Conservation (phyloP, 805 yeast species). For the Hagleromyces aurorensis region DNA sequence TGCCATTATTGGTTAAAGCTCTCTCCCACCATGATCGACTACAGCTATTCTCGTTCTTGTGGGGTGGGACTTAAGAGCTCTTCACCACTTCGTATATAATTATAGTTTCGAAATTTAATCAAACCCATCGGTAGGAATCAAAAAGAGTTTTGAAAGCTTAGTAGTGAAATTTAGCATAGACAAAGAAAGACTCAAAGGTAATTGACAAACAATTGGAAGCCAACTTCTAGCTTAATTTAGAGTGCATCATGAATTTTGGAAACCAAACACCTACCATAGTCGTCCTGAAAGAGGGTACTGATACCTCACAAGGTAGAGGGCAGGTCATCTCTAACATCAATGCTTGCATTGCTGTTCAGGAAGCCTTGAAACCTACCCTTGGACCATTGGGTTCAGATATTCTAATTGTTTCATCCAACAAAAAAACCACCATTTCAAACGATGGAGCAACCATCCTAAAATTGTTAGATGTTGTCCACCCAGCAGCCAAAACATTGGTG, state of each 20-base stretch:
- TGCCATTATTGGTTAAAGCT: too few relatives aligned
- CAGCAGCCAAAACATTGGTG: slow-evolving; percentile 94
- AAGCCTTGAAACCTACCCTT: slow-evolving; percentile 85
- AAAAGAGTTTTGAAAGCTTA: too few relatives aligned
- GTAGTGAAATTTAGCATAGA: too few relatives aligned
- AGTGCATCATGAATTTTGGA: slow-evolving; percentile 68
- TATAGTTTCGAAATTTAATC: too few relatives aligned
- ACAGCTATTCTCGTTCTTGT: too few relatives aligned
- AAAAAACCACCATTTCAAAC: slow-evolving; percentile 90
- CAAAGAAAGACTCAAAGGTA: too few relatives aligned
- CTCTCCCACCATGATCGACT: too few relatives aligned
- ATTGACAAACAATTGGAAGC: too few relatives aligned
- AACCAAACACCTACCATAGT: slow-evolving; percentile 97
- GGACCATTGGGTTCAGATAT: slow-evolving; percentile 98
- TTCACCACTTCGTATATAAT: too few relatives aligned
- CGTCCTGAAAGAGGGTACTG: slow-evolving; percentile 96
- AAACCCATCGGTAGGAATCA: too few relatives aligned
- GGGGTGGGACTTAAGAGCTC: too few relatives aligned
- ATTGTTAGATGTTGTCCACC: slow-evolving; percentile 90
- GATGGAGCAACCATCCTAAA: slow-evolving; percentile 97
- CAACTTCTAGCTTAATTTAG: too few relatives aligned
- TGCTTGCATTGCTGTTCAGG: slow-evolving; percentile 96
- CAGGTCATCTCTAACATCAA: slow-evolving; percentile 92
- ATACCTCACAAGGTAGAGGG: slow-evolving; percentile 92
- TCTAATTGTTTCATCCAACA: slow-evolving; percentile 72